phyloP scores from a whole-genome alignment of 73 alveolate genomes.

The Paramecium caudatum region DNA sequence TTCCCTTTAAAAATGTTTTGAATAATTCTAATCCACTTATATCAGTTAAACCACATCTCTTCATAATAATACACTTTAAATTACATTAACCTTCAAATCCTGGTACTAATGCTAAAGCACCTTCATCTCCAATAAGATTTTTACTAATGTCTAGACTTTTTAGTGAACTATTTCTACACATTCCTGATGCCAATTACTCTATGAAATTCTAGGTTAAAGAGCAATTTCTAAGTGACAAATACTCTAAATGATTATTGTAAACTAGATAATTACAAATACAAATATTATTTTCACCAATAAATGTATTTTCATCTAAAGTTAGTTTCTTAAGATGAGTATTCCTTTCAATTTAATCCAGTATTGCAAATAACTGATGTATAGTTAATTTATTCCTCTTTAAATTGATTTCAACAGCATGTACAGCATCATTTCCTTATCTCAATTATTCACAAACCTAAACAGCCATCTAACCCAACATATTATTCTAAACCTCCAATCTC shows the following conservation, averaged over 20 bases:
- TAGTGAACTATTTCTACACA: conserved; percentile 15
- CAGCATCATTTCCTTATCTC: neutral
- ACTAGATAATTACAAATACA: conserved; percentile 39
- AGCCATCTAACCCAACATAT: neutral
- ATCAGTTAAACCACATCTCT: conserved; percentile 50
- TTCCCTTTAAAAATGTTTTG: conserved; percentile 8
- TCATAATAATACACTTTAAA: neutral
- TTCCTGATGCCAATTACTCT: conserved; percentile 35
- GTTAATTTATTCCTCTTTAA: neutral
- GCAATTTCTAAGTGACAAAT: conserved; percentile 24
- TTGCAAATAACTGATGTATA: neutral
- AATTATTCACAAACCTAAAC: neutral
- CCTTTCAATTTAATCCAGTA: conserved; percentile 8
- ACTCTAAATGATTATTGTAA: neutral
- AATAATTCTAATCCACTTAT: conserved; percentile 29
- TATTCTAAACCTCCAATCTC: neutral
- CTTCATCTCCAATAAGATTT: conserved; percentile 42
- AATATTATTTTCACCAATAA: neutral
- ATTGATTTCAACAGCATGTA: neutral
- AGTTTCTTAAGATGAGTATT: conserved; percentile 5
- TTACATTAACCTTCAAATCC: conserved; percentile 16
- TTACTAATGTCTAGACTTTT: conserved; percentile 13
- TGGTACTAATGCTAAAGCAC: neutral
- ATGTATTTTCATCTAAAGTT: conserved; percentile 20
- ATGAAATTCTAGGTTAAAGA: conserved; percentile 12